A percentile compares a stretch with the other conserved stretches of the same genome.
phyloP scores from a whole-genome alignment of 163 green algal genomes.

The Scenedesmus sp. region DNA sequence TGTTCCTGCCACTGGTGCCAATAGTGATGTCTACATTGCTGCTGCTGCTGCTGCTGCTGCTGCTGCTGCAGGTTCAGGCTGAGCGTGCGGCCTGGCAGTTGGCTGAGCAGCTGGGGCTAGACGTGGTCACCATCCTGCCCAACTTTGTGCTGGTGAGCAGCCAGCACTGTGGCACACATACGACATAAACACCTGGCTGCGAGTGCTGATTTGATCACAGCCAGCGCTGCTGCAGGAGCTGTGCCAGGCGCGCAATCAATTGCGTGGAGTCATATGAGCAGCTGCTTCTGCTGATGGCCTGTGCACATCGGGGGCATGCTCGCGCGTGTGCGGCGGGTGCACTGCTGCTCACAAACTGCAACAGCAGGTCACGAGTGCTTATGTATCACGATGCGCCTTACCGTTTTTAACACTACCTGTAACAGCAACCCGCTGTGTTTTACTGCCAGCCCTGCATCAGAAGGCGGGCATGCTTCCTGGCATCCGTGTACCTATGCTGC shows the following conservation, averaged over 20 bases:
- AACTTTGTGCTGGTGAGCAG: conserved; percentile 82
- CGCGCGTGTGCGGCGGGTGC: too few species aligned
- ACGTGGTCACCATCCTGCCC: conserved; percentile 82
- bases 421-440: background rate
- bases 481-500: too few species aligned
- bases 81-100: conserved; percentile 77
- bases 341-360: background rate
- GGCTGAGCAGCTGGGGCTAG: conserved; percentile 68
- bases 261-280: background rate
- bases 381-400: too few species aligned
- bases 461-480: too few species aligned
- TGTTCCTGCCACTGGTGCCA: background rate
- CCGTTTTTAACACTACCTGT: too few species aligned
- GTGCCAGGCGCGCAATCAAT: too few species aligned
- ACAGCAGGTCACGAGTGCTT: background rate
- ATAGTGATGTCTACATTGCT: too few species aligned
- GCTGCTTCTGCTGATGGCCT: background rate
- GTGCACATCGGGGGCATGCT: background rate
- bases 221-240: too few species aligned
- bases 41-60: background rate
- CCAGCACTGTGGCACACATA: background rate
- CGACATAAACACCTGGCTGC: too few species aligned
- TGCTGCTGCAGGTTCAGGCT: conserved; percentile 61
- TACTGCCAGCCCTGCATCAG: too few species aligned
- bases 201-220: too few species aligned